Conservation (phyloP, 2,329 filamentous ascomycete species). For the Penicillium corylophilum region DNA sequence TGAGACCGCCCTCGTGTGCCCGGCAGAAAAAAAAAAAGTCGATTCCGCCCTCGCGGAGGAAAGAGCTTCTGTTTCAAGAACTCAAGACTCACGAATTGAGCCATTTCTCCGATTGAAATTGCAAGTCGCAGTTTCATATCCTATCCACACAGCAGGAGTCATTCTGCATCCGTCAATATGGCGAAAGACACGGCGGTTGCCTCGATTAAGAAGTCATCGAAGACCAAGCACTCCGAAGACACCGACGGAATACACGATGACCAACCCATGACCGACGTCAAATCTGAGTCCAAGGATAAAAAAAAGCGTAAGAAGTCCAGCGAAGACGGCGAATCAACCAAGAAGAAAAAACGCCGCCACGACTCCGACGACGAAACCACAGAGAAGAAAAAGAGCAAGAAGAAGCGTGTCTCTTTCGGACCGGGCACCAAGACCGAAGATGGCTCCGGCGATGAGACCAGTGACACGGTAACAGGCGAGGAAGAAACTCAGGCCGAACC, state of each 20-base stretch:
- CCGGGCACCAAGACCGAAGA: conserved; percentile 61
- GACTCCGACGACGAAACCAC: conserved; percentile 12
- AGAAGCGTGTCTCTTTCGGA: conserved; percentile 65
- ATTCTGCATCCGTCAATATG: conserved; percentile 15
- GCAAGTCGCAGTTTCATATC: background rate
- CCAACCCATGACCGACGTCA: conserved; percentile 5
- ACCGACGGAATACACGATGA: conserved; percentile 22
- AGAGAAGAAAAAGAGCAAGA: conserved; percentile 27
- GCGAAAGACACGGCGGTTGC: conserved; percentile 26
- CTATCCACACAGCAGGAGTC: background rate
- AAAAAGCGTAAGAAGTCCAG: conserved; percentile 26
- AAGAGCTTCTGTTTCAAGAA: background rate
- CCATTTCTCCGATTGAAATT: background rate
- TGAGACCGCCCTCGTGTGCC: conserved; percentile 6
- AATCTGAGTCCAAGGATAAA: conserved; percentile 22
- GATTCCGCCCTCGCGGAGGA: conserved; percentile 9
- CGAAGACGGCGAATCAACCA: conserved; percentile 18
- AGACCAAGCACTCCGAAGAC: conserved; percentile 55
- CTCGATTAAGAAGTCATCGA: conserved; percentile 59
- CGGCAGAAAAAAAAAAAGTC: conserved; percentile 24
- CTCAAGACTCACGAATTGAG: background rate
- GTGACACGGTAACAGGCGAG: conserved; percentile 4
- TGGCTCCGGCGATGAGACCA: conserved; percentile 31
- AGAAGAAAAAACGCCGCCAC: conserved; percentile 24
- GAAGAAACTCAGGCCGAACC: conserved; percentile 13